Conservation (phyloP, 495 filamentous ascomycete genomes). For the Penicillium maclennaniae region DNA sequence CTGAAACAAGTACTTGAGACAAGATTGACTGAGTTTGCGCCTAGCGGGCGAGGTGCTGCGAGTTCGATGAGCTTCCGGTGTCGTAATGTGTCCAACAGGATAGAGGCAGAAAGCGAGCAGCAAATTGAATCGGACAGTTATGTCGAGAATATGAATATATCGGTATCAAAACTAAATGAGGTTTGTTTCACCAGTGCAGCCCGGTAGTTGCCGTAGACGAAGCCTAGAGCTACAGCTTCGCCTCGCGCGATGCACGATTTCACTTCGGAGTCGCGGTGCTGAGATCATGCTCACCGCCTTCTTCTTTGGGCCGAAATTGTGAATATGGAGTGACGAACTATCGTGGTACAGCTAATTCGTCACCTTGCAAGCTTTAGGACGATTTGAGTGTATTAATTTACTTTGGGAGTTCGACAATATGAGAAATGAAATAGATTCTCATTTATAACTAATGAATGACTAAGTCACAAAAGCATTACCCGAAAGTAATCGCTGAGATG, state of each 20-base stretch:
- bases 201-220: neutral
- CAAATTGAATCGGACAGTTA: neutral
- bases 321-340: neutral
- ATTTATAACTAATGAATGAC: conserved; percentile 7
- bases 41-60: neutral
- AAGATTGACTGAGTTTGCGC: neutral
- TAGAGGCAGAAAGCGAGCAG: neutral
- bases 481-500: conserved; percentile 6
- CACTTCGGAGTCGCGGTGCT: neutral
- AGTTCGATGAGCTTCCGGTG: neutral
- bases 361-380: neutral
- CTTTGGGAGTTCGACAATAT: neutral
- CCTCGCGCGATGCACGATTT: neutral
- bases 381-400: neutral
- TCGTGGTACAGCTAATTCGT: neutral
- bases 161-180: neutral
- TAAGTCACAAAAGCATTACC: conserved; percentile 5
- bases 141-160: neutral
- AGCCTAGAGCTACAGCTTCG: neutral
- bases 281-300: conserved; percentile 4
- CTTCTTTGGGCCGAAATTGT: neutral
- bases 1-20: neutral
- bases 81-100: neutral
- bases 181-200: neutral
- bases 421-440: neutral